Percentiles rank a stretch among this genome's conserved stretches.
phyloP scores from a whole-genome alignment of 1,284 basidiomycete genomes.

The Leccinum fuscescens region DNA sequence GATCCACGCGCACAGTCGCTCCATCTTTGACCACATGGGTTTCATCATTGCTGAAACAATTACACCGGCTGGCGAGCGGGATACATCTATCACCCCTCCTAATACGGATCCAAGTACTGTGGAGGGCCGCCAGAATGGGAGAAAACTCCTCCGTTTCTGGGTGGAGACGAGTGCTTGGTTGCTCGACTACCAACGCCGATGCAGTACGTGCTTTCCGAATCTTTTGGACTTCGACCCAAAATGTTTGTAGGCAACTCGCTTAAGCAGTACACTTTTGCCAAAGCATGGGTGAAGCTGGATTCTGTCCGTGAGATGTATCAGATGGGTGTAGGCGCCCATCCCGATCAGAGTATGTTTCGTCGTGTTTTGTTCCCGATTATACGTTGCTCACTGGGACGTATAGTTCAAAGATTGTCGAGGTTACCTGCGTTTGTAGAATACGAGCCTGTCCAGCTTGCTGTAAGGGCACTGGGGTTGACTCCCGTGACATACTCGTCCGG shows the following conservation, averaged over 20 bases:
- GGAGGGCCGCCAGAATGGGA: conserved; percentile 50
- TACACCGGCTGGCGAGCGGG: conserved; percentile 24
- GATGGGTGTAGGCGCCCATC: conserved; percentile 68
- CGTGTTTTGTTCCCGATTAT: background rate
- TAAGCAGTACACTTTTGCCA: conserved; percentile 40
- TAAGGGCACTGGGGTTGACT: conserved; percentile 60
- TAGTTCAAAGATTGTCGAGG: conserved; percentile 54
- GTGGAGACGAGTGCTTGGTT: conserved; percentile 69
- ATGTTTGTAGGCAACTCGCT: conserved; percentile 34
- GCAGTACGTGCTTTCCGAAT: conserved; percentile 38
- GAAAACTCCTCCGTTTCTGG: conserved; percentile 72
- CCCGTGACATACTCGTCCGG: conserved; percentile 61
- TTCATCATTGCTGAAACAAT: conserved; percentile 45
- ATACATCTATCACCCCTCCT: conserved; percentile 53
- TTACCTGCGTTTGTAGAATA: conserved; percentile 40
- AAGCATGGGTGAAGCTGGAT: conserved; percentile 53
- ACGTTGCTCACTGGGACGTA: conserved; percentile 11
- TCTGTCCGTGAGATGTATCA: conserved; percentile 68
- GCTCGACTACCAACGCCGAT: conserved; percentile 50
- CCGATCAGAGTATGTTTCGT: conserved; percentile 60
- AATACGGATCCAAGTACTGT: conserved; percentile 44
- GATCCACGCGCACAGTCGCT: conserved; percentile 33
- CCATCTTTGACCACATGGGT: conserved; percentile 59
- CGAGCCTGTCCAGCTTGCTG: conserved; percentile 39
- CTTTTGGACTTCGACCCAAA: conserved; percentile 9